Evolutionary conservation across 2,329 filamentous ascomycete species (phyloP), one percentile per base, ranked within the genome.

Genomic region (Diaporthe caulivora): DNA sequence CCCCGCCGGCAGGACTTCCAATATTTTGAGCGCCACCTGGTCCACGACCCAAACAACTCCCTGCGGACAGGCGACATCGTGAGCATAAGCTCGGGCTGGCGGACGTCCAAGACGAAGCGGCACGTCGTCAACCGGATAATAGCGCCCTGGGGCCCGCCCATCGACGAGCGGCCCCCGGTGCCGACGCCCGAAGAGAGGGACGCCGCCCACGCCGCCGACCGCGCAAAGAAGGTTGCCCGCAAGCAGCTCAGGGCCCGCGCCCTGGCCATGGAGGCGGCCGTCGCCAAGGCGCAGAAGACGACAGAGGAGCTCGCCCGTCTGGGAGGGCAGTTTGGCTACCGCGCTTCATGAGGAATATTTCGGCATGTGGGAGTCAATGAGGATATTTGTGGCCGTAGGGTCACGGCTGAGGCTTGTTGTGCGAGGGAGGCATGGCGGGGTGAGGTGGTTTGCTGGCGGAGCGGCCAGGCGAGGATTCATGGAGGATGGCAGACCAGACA

Each of bases 41-140:
- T 95, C 49, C 93, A 95, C 85, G 94, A 97, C 82, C 94, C 94
- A 37, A 90, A 90, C 81, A 89, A 91, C 77, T 95, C 93, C 34
- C 88, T 95, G 49, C 88, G 91, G 73, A 88, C 89, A 67, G 94
- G 94, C 80, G 94, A 97, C 81, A 90, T 96, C 3, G 90, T 97
- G 37, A 88, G 91, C 75, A 93, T 96, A 78, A 86, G 87, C 10
- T 87, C 91, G 7, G 92, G 91, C 72, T 92, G 88, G 88, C 89
- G 90, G 69, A 90, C 89, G 9, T 91, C 90, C 53, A 90, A 90
- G 75, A 84, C 87, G 76, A 94, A 95, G 78, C 89, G 90, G 34
- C 93, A 96, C 78, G 91, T 95, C 47, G 91, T 97, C 37, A 91
- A 92, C 76, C 86, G 89, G 75, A 95, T 97, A 77, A 89, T 96